Evolutionary conservation across 768 basidiomycete species (phyloP), one percentile per base, ranked within the genome.

Genomic region (Tulasnella sp.): DNA sequence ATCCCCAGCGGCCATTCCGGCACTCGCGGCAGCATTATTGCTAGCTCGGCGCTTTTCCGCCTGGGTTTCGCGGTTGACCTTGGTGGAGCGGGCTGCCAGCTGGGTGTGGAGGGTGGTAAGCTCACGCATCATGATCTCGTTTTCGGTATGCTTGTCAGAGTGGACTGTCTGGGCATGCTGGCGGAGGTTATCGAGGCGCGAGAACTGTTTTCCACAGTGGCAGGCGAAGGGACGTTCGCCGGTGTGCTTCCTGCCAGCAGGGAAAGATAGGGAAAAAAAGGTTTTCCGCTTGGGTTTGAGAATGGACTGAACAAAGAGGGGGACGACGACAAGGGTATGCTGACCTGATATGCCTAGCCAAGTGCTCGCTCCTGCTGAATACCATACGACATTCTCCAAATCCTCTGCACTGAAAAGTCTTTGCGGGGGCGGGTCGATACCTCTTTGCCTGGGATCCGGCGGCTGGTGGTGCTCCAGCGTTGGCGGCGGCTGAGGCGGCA

Each of bases 111-210:
- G 89, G 6, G 90, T 89, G 74, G 93, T 93, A 81, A 97, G 90
- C 80, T 95, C 93, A 82, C 93, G 91, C 94, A 96, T 96, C 94
- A 95, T 96, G 76, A 89, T 87, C 84, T 94, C 93, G 87, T 97
- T 97, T 86, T 91, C 90, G 0, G 93, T 93, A 16, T 80, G 80
- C 87, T 95, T 94, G 84, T 98, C 96, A n/a, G 95, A 92, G 83
- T 99, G 97, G 0, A 98, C 96, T 7, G 97, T 97, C 88, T 97
- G 94, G 0, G 96, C 95, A 85, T 99, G 97, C 84, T 99, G 97
- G 71, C 97, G 92, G 2, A 99, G 90, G 84, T 99, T 99, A 86
- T 99, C 97, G 84, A 99, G 92, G 18, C 97, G 92, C 7, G 95
- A 96, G 84, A 98, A 98, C 82, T 97, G 93, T 85, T 97, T 97